These are phyloP conservation scores for Phytopythium chamaehyphon DNA, from an alignment of 352 stramenopile species.

Conservation along the genomic window DNA sequence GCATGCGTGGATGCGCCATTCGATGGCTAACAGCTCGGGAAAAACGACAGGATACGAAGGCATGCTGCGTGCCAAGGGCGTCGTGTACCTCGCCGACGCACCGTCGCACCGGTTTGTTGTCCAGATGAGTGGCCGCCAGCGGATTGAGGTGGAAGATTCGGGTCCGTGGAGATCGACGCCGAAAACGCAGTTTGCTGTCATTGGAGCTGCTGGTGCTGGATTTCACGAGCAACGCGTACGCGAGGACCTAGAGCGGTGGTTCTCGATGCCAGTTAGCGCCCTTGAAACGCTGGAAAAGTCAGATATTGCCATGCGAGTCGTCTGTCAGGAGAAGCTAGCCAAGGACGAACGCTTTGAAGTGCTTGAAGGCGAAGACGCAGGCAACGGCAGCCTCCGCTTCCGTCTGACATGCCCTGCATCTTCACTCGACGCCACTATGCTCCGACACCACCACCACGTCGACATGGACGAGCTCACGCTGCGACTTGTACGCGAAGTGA, in stretches of 20 bases:
- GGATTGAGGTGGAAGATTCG: conserved; percentile 60
- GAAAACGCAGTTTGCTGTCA: conserved; percentile 73
- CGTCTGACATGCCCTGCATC: conserved; percentile 46
- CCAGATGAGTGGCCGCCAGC: conserved; percentile 63
- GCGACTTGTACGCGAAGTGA: conserved; percentile 56
- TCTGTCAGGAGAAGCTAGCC: conserved; percentile 27
- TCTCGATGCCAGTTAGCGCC: conserved; percentile 11
- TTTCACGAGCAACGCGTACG: conserved; percentile 31
- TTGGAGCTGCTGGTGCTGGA: conserved; percentile 26
- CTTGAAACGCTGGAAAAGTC: conserved; percentile 5
- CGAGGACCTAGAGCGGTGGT: conserved; percentile 21
- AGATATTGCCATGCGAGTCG: not conserved
- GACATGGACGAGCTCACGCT: conserved; percentile 67
- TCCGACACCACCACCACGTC: conserved; percentile 70
- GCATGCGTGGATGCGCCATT: conserved; percentile 34
- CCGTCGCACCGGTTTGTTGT: conserved; percentile 58
- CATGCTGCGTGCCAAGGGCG: conserved; percentile 56
- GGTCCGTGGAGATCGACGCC: conserved; percentile 50
- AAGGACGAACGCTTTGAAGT: conserved; percentile 49
- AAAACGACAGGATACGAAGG: conserved; percentile 21
- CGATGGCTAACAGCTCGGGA: too few relatives aligned
- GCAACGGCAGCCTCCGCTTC: conserved; percentile 24
- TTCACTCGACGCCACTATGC: conserved; percentile 50
- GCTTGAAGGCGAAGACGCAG: not conserved
- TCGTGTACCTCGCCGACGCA: conserved; percentile 60